These are phyloP conservation scores for Nymphaea colorata DNA, from an alignment of 164 flowering plant species.

Conservation along the genomic window DNA sequence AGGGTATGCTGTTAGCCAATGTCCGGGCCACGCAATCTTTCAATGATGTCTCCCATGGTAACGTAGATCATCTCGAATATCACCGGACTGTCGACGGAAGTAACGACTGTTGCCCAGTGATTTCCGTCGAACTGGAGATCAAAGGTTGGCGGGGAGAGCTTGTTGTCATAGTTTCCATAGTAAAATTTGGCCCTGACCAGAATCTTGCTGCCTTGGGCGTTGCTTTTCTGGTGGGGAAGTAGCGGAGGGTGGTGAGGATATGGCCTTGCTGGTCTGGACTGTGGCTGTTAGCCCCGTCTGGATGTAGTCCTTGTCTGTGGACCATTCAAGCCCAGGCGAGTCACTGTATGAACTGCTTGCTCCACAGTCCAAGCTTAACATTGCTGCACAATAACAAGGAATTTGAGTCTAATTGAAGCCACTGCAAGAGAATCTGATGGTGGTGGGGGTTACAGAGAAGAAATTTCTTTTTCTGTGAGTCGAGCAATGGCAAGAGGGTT, in stretches of 20 bases:
- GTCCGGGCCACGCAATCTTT: conserved; percentile 1
- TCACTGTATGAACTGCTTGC: neutral
- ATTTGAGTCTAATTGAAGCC: too few relatives aligned
- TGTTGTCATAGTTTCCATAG: conserved; percentile 7
- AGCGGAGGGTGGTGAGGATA: conserved; percentile 2
- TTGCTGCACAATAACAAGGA: neutral
- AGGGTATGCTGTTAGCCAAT: neutral
- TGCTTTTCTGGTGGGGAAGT: neutral
- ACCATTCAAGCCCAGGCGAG: neutral
- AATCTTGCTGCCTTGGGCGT: too few relatives aligned
- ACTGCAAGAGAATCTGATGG: too few relatives aligned
- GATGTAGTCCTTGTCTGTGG: neutral
- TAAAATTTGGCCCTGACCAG: neutral
- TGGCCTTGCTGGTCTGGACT: neutral
- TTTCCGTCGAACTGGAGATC: conserved; percentile 8
- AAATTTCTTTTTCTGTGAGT: too few relatives aligned
- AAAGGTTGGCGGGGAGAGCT: conserved; percentile 1
- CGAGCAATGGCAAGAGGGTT: too few relatives aligned
- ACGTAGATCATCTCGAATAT: neutral
- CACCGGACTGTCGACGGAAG: neutral
- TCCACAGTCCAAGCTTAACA: neutral
- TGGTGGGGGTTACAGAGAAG: too few relatives aligned
- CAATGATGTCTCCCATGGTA: neutral
- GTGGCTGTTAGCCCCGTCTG: neutral
- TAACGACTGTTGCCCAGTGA: neutral